Conservation (phyloP, 345 rosid species). For the Camelina hispida region DNA sequence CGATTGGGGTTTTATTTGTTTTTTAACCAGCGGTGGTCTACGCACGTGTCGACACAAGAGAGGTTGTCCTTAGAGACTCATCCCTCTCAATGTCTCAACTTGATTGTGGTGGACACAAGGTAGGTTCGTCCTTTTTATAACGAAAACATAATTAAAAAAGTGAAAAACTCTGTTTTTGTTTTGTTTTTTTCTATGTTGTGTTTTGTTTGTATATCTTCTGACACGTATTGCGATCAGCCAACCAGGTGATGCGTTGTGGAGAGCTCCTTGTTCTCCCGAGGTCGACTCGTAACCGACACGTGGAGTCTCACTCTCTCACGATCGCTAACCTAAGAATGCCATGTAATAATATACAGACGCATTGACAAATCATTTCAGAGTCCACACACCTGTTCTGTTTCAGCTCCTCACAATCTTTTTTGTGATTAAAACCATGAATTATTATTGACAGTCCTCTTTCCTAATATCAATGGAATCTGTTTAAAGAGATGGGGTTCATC, state of each 20-base stretch:
- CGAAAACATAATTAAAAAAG: background rate
- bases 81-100: conserved; percentile 12
- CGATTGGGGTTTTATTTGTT: conserved; percentile 17
- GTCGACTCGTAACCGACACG: conserved; percentile 20
- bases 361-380: background rate
- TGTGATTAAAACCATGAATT: background rate
- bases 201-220: conserved; percentile 14
- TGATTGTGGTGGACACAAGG: conserved; percentile 24
- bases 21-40: conserved; percentile 35
- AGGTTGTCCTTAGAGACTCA: conserved; percentile 38
- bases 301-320: conserved; percentile 7
- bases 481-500: background rate
- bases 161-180: background rate
- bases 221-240: conserved; percentile 42
- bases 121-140: conserved; percentile 20
- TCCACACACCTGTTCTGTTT: conserved; percentile 29
- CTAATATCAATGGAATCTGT: background rate
- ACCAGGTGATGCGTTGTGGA: conserved; percentile 35
- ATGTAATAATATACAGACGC: conserved; percentile 9
- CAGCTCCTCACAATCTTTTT: conserved; percentile 1
- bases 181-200: conserved; percentile 28
- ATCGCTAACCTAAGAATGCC: conserved; percentile 1
- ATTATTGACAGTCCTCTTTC: background rate
- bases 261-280: conserved; percentile 43
- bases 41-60: conserved; percentile 57